phyloP scores from a whole-genome alignment of 2,329 filamentous ascomycete species.

The Grosmannia huntii region DNA sequence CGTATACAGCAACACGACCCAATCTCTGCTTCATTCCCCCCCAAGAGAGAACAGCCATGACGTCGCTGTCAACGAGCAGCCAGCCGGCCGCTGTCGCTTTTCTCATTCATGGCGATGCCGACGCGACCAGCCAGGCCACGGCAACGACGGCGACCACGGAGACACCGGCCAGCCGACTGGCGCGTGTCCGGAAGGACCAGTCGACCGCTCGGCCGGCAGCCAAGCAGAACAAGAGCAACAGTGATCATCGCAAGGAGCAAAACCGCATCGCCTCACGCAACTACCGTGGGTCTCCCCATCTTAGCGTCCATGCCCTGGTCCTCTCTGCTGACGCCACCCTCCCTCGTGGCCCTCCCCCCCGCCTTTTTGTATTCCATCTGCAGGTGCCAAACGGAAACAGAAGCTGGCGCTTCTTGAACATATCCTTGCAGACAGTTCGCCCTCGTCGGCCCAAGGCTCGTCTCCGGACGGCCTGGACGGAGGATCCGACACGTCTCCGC shows the following conservation, averaged over 20 bases:
- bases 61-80: neutral
- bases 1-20: too few relatives aligned
- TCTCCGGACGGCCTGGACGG: neutral
- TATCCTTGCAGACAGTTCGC: constrained; percentile 18
- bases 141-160: neutral
- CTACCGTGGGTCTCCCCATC: constrained; percentile 11
- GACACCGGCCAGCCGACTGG: neutral
- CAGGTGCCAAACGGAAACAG: constrained; percentile 30
- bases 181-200: neutral
- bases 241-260: constrained; percentile 14
- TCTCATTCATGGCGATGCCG: neutral
- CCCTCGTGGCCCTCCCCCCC: neutral
- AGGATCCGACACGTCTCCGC: neutral
- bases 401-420: constrained; percentile 27
- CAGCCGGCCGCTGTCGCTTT: neutral
- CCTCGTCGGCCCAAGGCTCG: neutral
- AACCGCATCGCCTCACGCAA: constrained; percentile 16
- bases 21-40: too few relatives aligned
- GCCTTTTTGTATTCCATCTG: neutral
- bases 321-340: constrained; percentile 9
- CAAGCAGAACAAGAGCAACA: constrained; percentile 10
- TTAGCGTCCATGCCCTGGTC: neutral
- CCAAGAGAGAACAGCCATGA: neutral
- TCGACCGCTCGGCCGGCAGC: neutral
- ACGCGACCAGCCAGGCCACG: neutral